Base-by-base conservation (phyloP, 1,139 yeast genomes). In the Candida tetrigidarum region DNA sequence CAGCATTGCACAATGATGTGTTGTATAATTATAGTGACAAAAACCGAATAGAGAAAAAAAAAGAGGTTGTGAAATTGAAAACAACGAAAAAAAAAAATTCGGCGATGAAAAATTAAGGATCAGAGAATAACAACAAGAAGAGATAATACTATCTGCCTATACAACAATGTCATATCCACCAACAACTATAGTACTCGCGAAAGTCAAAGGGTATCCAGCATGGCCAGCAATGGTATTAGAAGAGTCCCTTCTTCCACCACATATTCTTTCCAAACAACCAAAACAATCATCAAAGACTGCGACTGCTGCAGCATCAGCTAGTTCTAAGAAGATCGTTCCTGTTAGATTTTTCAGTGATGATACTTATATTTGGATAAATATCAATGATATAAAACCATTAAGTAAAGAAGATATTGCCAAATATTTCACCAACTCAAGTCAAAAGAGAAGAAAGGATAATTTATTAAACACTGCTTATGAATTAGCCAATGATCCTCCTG, bases 181-280 rank as follows among this genome's bases (percentile, higher is more conserved):
- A 9, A 59, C 49, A n/a, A 50, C 73, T 22, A 64, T 84, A 3
- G 91, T 86, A 0, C 69, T 86, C 32, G 90, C 91, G 5, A 86
- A 86, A 59, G 83, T 86, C 26, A 86, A 85, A 57, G 91, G 92
- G 5, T 86, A 82, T 58, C 86, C 92, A 6, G 83, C 88, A 37
- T 86, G 93, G 93, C 93, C 93, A 0, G 89, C 90, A 3, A 81
- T 85, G 80, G 80, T 86, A 2, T 72, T 86, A n/a, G 85, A 84
- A 2, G 75, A 69, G 44, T 69, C 73, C 20, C 58, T 78, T 5
- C 67, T 86, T 9, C 92, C 93, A 0, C 74, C 68, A 9, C 69
- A 76, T 52, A 76, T 86, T 23, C 50, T 65, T 35, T 59, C 63
- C 28, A 74, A 72, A 48, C 78, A 74, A 50, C 83, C 86, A 10